phyloP scores from a whole-genome alignment of 176 grass and related monocot genomes.

The Saccharum spontaneum region DNA sequence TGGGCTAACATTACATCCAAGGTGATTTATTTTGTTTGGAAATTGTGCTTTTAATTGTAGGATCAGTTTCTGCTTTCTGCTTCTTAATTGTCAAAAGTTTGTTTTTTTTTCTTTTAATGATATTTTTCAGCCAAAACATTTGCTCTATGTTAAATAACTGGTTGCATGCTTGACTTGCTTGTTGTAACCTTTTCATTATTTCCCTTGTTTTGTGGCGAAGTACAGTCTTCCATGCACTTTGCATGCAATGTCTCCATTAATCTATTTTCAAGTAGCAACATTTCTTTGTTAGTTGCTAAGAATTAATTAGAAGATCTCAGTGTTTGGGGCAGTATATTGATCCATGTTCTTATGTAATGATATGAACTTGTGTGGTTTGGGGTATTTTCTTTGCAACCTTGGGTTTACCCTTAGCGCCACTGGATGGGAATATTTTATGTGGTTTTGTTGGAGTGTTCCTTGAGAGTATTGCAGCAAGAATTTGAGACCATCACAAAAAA shows the following conservation, averaged over 20 bases:
- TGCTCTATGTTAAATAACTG: background rate
- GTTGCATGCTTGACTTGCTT: background rate
- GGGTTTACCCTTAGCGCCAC: background rate
- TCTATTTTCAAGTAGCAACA: background rate
- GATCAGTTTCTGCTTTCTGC: background rate
- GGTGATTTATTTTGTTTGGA: background rate
- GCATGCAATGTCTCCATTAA: background rate
- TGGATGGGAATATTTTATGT: background rate
- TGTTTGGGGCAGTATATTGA: background rate
- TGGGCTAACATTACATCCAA: background rate
- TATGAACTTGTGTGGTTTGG: background rate
- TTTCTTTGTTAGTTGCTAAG: slow-evolving; percentile 19
- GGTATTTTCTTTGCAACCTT: slow-evolving; percentile 12
- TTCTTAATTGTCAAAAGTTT: background rate
- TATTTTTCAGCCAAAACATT: background rate
- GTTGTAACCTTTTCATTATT: background rate
- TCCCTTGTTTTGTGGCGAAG: background rate
- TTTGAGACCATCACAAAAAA: background rate
- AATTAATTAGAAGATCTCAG: slow-evolving; percentile 1
- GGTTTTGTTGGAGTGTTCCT: background rate
- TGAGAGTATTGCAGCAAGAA: background rate
- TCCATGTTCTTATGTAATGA: background rate
- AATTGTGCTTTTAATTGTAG: background rate
- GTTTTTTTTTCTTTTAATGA: background rate
- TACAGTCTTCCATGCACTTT: background rate